Conservation (phyloP, 208 protist genomes). For the Acanthamoeba triangularis region DNA sequence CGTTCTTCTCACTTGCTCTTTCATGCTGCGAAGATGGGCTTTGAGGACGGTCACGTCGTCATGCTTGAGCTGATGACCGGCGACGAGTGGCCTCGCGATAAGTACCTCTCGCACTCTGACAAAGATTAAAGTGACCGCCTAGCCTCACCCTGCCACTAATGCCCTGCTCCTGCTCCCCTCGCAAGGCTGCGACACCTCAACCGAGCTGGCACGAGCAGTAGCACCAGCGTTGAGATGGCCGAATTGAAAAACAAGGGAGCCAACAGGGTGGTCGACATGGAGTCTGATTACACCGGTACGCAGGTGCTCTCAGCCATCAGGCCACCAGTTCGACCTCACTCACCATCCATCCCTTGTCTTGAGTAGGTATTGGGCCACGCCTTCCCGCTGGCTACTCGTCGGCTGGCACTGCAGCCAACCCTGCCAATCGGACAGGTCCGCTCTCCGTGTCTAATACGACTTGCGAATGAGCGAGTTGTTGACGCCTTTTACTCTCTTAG, state of each 20-base stretch:
- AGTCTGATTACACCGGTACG: not conserved
- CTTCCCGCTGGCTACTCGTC: not conserved
- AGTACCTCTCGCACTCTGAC: not conserved
- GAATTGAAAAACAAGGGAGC: not conserved
- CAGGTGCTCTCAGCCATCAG: not conserved
- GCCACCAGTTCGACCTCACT: not conserved
- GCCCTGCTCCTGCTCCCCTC: not conserved
- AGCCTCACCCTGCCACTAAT: too few species aligned
- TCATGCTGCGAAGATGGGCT: not conserved
- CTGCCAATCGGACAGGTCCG: not conserved
- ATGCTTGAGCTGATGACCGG: not conserved
- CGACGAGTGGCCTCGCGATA: constrained; percentile 23
- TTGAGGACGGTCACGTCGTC: not conserved
- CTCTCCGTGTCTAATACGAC: not conserved
- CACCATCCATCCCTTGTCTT: not conserved
- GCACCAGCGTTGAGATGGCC: not conserved
- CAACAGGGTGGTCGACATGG: not conserved
- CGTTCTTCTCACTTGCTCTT: too few species aligned
- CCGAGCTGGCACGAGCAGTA: not conserved
- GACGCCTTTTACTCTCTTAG: too few species aligned
- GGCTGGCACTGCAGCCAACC: not conserved
- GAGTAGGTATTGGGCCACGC: not conserved
- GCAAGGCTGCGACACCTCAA: not conserved
- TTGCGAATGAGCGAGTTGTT: too few species aligned
- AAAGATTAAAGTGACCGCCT: not conserved